Evolutionary conservation across 225 moss, liverwort and hornwort species (phyloP).

Genomic region (Lunularia cruciata): DNA sequence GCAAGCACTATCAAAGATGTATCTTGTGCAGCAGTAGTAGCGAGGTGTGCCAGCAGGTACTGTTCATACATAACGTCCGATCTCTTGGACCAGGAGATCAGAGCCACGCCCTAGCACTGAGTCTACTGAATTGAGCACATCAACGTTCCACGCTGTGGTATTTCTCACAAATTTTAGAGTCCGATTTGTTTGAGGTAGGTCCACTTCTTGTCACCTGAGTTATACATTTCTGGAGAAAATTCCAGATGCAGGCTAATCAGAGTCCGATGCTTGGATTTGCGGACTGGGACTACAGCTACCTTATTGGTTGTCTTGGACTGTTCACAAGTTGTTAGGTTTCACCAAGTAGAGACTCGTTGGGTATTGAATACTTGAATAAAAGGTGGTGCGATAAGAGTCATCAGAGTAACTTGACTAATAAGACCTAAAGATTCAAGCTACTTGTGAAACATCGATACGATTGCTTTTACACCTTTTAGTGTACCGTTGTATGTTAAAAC

Average conservation of each 20-base stretch:
- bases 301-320: background rate
- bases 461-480: too few relatives aligned
- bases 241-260: background rate
- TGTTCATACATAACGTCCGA: background rate
- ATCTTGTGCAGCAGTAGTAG: conserved; percentile 6
- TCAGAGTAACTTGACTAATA: background rate
- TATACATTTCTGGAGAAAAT: background rate
- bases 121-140: background rate
- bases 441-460: too few relatives aligned
- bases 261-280: background rate
- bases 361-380: conserved; percentile 4
- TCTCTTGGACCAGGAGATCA: background rate
- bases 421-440: too few relatives aligned
- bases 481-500: too few relatives aligned
- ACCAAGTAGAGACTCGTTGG: background rate
- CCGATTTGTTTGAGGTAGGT: background rate
- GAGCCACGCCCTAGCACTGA: background rate
- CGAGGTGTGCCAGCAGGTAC: conserved; percentile 2
- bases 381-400: background rate
- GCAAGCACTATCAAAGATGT: conserved; percentile 1
- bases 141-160: background rate
- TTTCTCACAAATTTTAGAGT: background rate
- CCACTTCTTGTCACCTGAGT: background rate
- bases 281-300: too few relatives aligned
- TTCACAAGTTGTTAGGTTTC: background rate